Evolutionary conservation across 139 green algal species (phyloP), one percentile per base, ranked within the genome.

Genomic region (Asterochloris erici): DNA sequence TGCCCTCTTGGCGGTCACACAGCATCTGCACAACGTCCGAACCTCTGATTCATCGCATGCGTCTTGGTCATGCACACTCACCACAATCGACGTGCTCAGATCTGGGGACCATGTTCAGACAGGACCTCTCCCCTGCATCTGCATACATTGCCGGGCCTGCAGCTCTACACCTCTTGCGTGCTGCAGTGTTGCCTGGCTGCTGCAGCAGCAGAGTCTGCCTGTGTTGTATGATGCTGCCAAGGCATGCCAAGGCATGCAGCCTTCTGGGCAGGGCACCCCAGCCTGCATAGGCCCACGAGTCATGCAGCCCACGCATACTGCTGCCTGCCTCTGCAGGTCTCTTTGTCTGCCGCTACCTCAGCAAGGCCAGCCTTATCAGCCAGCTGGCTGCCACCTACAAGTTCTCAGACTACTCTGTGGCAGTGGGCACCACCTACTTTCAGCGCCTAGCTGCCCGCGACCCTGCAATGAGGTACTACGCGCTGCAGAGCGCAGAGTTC

Each of bases 361-460:
- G 38, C 12, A 61, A 24, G 21, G 6, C 11, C n/a, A 80, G 38
- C 14, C 60, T 62, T n/a, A 81, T 84, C 12, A 70, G 26, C 63
- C 47, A 69, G 69, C 80, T 81, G 66, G 81, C 81, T 24, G 64
- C 73, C 62, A 80, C 68, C 11, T 84, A 84, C 16, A 73, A 73
- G 11, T 84, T 84, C 27, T 76, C 81, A n/a, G 27, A 73, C 28
- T 73, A 81, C 73, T 76, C 60, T 27, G 63, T 84, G 62, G 60
- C 21, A 29, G 63, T 84, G 62, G 81, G 81, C 29, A 84, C 81
- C 63, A 68, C 73, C 62, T 84, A 84, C 26, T 84, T 84, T 27
- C 62, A 78, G 62, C 73, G 81, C 12, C 24, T 84, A n/a, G 73
- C 73, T 21, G 73, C 81, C 17, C 47, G 26, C 29, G 77, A 84